Conservation (phyloP, 2,329 filamentous ascomycete genomes). For the Ophiostoma novo-ulmi region DNA sequence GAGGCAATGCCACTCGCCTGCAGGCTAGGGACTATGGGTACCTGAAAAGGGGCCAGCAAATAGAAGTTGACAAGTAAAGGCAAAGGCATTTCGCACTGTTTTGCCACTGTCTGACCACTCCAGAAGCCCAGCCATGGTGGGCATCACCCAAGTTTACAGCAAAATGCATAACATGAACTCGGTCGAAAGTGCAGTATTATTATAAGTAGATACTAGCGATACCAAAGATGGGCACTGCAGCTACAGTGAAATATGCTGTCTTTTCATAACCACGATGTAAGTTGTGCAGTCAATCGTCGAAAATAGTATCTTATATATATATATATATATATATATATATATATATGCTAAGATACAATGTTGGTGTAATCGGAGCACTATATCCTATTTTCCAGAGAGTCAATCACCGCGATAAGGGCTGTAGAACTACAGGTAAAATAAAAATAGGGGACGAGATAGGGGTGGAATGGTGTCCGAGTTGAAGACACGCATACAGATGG, state of each 20-base stretch:
- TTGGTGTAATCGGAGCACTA: not conserved
- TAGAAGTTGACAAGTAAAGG: not conserved
- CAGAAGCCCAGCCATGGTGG: not conserved
- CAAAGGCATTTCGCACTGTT: not conserved
- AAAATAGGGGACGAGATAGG: not conserved
- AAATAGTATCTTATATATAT: not conserved
- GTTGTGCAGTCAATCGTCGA: not conserved
- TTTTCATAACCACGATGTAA: not conserved
- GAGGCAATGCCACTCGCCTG: not conserved
- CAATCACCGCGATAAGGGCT: not conserved
- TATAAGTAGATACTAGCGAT: not conserved
- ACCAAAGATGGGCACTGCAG: not conserved
- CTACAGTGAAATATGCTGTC: not conserved
- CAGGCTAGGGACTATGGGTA: not conserved
- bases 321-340: too few species aligned
- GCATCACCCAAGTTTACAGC: not conserved
- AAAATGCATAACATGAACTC: not conserved
- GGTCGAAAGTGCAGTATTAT: not conserved
- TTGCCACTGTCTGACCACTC: not conserved
- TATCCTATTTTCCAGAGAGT: not conserved
- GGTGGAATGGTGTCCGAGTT: not conserved
- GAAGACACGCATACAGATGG: not conserved
- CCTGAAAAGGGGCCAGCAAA: constrained; percentile 8
- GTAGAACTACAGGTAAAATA: not conserved
- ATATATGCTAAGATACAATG: not conserved